A percentile compares a stretch with the other conserved stretches of the same genome.
Evolutionary conservation across 495 filamentous ascomycete species (phyloP).

Genomic region (Trichocladium uniseriatum): DNA sequence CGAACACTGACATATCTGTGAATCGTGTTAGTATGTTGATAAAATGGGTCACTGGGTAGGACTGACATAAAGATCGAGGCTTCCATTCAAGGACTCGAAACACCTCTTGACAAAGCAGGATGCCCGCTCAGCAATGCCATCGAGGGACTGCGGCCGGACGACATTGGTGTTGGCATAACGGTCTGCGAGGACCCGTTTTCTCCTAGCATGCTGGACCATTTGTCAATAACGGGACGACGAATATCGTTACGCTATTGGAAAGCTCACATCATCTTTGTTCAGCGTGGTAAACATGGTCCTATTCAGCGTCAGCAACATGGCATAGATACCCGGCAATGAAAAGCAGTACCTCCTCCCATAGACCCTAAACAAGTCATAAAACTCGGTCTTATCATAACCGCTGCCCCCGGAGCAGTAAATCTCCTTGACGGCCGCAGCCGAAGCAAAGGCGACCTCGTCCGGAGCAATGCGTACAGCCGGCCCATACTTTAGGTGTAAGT

Average conservation of each 20-base stretch:
- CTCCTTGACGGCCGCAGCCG: slow-evolving; percentile 49
- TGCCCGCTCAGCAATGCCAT: slow-evolving; percentile 47
- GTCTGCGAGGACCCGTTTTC: slow-evolving; percentile 52
- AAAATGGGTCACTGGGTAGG: not conserved
- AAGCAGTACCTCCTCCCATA: slow-evolving; percentile 41
- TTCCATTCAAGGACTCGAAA: slow-evolving; percentile 28
- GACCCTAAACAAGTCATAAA: slow-evolving; percentile 54
- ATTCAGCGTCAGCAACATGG: not conserved
- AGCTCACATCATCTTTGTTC: slow-evolving; percentile 42
- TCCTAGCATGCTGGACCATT: slow-evolving; percentile 41
- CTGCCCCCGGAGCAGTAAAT: slow-evolving; percentile 58
- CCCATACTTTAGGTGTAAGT: slow-evolving; percentile 47
- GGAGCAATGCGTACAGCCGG: slow-evolving; percentile 49
- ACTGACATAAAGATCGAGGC: slow-evolving; percentile 51
- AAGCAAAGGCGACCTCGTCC: slow-evolving; percentile 53
- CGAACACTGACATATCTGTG: slow-evolving; percentile 17
- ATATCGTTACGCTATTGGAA: too few relatives aligned
- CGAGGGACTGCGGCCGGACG: slow-evolving; percentile 41
- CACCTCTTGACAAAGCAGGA: slow-evolving; percentile 44
- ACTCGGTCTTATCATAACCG: slow-evolving; percentile 60
- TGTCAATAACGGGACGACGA: not conserved
- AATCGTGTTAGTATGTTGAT: not conserved
- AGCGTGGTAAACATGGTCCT: slow-evolving; percentile 56
- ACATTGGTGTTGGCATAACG: slow-evolving; percentile 61
- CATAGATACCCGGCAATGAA: too few relatives aligned